These are phyloP conservation scores for Pichia gijzeniarum DNA, from an alignment of 805 yeast genomes.

Conservation along the genomic window DNA sequence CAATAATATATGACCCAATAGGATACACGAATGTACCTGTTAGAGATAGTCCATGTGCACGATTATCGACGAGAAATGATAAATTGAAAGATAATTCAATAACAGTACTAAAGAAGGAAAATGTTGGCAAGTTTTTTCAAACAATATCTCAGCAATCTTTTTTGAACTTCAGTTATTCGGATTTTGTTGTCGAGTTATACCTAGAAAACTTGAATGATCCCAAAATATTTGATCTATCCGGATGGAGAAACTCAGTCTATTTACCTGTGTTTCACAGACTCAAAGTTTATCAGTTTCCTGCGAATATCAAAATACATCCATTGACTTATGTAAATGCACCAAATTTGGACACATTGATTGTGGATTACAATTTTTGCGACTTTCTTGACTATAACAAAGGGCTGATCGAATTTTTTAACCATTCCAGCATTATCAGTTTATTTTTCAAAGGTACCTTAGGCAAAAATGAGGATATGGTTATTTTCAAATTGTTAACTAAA, in stretches of 20 bases:
- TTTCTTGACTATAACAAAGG: conserved; percentile 23
- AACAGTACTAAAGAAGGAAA: conserved; percentile 4
- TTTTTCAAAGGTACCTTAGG: conserved; percentile 26
- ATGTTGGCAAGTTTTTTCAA: conserved; percentile 16
- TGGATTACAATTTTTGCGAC: conserved; percentile 27
- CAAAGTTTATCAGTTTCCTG: conserved; percentile 21
- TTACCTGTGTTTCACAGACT: conserved; percentile 16
- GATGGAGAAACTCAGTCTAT: conserved; percentile 19
- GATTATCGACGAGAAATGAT: conserved; percentile 13
- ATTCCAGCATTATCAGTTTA: conserved; percentile 16
- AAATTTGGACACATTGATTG: conserved; percentile 18
- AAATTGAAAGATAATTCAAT: neutral
- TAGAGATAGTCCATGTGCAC: conserved; percentile 1
- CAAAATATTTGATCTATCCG: conserved; percentile 14
- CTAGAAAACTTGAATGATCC: conserved; percentile 18
- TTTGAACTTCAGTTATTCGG: conserved; percentile 21
- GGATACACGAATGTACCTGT: neutral
- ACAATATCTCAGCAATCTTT: conserved; percentile 15
- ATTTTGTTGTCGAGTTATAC: conserved; percentile 21
- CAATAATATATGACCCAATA: conserved; percentile 15
- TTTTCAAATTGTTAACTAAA: conserved; percentile 25
- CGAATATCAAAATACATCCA: conserved; percentile 18
- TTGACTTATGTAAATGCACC: conserved; percentile 24
- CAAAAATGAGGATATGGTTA: conserved; percentile 30
- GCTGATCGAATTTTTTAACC: conserved; percentile 21